Evolutionary conservation across 805 yeast genomes (phyloP).

Genomic region (Dipodascus albidus): DNA sequence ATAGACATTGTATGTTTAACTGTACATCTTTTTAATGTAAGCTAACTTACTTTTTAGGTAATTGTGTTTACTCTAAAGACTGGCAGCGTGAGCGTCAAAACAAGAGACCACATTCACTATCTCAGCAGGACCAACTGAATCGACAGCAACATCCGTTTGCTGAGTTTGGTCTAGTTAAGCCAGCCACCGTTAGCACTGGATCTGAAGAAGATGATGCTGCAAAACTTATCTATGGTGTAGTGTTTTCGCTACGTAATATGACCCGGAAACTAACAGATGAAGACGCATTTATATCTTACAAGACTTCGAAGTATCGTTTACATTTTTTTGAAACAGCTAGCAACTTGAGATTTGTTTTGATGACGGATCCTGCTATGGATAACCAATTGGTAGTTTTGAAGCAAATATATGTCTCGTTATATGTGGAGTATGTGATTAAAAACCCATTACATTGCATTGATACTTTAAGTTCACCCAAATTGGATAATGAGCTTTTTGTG

Average conservation of each 20-base stretch:
- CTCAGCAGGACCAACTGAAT: slow-evolving; percentile 1
- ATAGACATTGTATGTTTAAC: slow-evolving; percentile 58
- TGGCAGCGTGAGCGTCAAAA: slow-evolving; percentile 29
- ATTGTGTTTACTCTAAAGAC: slow-evolving; percentile 73
- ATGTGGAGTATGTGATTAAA: slow-evolving; percentile 47
- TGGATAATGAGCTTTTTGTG: slow-evolving; percentile 46
- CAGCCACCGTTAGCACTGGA: slow-evolving; percentile 11
- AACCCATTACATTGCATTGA: slow-evolving; percentile 54
- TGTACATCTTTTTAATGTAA: neutral
- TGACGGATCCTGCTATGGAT: slow-evolving; percentile 54
- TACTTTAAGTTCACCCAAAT: slow-evolving; percentile 38
- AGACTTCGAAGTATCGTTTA: slow-evolving; percentile 62
- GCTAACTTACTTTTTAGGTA: no score
- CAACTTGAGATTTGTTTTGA: slow-evolving; percentile 61
- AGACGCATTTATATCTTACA: slow-evolving; percentile 24
- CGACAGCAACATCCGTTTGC: slow-evolving; percentile 1
- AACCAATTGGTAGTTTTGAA: slow-evolving; percentile 43
- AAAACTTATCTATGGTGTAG: slow-evolving; percentile 74
- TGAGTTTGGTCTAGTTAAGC: slow-evolving; percentile 1
- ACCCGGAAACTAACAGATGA: slow-evolving; percentile 41
- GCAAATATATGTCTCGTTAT: slow-evolving; percentile 48
- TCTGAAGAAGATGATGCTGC: slow-evolving; percentile 63
- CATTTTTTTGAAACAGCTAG: slow-evolving; percentile 75
- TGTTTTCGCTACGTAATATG: slow-evolving; percentile 68
- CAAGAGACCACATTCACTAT: slow-evolving; percentile 4